Evolutionary conservation across 2,329 filamentous ascomycete genomes (phyloP), one percentile per base, ranked within the genome.

Genomic region (Calonectria pseudoturangicola): DNA sequence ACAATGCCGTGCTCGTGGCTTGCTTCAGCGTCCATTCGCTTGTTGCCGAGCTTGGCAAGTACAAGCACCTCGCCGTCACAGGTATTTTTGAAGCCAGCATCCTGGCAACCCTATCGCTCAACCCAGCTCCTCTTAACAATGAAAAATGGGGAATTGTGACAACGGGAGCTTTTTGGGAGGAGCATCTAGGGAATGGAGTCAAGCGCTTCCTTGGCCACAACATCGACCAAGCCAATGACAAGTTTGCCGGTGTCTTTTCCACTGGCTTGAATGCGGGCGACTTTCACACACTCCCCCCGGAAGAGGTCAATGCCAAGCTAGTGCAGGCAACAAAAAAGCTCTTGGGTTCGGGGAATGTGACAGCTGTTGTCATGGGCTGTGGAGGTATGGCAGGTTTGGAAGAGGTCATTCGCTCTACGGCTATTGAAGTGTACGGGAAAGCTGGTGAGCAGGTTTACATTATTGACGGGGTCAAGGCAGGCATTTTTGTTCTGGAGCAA

Each of bases 81-180:
- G 96, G 96, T 7, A 98, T 98, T 69, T 97, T 98, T 80, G 96
- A 98, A 83, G 93, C 95, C 0, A 95, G 93, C 79, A 87, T 98
- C 16, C 86, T 92, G 2, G 87, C 91, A 0, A 90, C 92, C 2
- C 81, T 96, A 12, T 89, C 92, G 2, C 83, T 89, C 28, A 75
- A 83, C 15, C 72, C 77, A 9, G 73, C 73, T 2, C 73, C 76
- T 1, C 71, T 74, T 1, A 71, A 73, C 28, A 47, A 77, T 68
- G 83, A 91, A 75, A 87, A 85, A 58, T 98, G 97, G 87, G 96
- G 95, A 2, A 97, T 98, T 74, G 93, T 98, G 6, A 96, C 93
- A 6, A 98, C 96, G 0, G 96, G 95, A 0, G 90, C 91, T 70
- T 94, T 93, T 75, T 98, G 96, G 96, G 93, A 96, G 79, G 83